Conservation (phyloP, 345 rosid species). For the Carallia brachiata region DNA sequence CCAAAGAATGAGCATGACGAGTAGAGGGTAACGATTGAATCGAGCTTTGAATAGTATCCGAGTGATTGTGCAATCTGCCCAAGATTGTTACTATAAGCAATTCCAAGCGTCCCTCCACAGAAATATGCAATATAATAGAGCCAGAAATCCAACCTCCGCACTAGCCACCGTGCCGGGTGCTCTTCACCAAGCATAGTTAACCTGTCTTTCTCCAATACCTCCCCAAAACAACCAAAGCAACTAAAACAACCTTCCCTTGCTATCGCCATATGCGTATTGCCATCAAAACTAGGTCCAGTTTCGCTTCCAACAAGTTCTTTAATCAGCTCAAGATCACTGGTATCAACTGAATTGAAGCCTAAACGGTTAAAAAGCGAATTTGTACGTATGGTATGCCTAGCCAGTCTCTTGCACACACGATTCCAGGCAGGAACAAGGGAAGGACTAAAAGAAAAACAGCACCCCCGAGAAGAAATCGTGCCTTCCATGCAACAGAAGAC, state of each 20-base stretch:
- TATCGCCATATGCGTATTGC: neutral
- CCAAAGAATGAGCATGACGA: constrained; percentile 85
- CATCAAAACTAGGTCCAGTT: neutral
- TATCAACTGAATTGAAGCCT: constrained; percentile 41
- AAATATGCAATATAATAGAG: constrained; percentile 66
- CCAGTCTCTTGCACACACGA: constrained; percentile 55
- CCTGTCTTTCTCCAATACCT: constrained; percentile 43
- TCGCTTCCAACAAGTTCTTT: constrained; percentile 41
- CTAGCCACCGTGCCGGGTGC: constrained; percentile 47
- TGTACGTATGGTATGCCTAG: constrained; percentile 19
- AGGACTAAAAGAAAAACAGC: constrained; percentile 47
- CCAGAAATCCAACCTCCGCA: constrained; percentile 75
- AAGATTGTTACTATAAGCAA: constrained; percentile 78
- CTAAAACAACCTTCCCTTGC: neutral
- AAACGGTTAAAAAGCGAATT: constrained; percentile 27
- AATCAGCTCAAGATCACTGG: constrained; percentile 49
- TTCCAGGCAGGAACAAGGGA: constrained; percentile 63
- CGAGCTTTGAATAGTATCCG: constrained; percentile 39
- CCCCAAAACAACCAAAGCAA: constrained; percentile 21
- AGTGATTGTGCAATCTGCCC: constrained; percentile 84
- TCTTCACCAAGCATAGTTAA: constrained; percentile 70
- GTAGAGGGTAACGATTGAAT: constrained; percentile 57
- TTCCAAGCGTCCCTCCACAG: constrained; percentile 78
- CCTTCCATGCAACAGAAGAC: constrained; percentile 31
- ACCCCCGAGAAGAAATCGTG: constrained; percentile 50